A percentile compares a stretch with the other conserved stretches of the same genome.
These are phyloP conservation scores for Hagleromyces aurorensis DNA, from an alignment of 805 yeast genomes.

Conservation along the genomic window DNA sequence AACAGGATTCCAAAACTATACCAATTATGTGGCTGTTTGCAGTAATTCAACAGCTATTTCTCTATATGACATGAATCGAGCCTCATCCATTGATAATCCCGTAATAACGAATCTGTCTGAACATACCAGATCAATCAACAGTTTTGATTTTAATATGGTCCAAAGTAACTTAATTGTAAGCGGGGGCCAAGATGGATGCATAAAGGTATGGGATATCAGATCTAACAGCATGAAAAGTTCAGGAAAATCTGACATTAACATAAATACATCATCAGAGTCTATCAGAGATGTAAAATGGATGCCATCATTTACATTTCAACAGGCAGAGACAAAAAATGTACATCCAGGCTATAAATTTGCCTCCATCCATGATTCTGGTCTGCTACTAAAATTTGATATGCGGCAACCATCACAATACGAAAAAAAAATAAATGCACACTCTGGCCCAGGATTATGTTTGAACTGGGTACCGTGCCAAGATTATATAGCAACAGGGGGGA, in stretches of 20 bases:
- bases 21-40: conserved; percentile 27
- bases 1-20: conserved; percentile 27
- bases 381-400: conserved; percentile 80
- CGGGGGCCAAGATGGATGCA: conserved; percentile 76
- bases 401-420: conserved; percentile 58
- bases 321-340: conserved; percentile 30
- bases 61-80: conserved; percentile 26
- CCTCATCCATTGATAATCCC: conserved; percentile 15
- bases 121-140: conserved; percentile 31
- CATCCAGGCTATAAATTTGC: conserved; percentile 44
- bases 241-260: conserved; percentile 24
- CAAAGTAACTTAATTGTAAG: conserved; percentile 38
- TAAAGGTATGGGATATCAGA: conserved; percentile 63
- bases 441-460: conserved; percentile 81
- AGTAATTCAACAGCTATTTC: conserved; percentile 29
- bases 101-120: conserved; percentile 22
- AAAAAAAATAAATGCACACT: conserved; percentile 74
- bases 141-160: conserved; percentile 31
- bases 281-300: conserved; percentile 48
- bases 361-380: conserved; percentile 83
- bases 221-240: conserved; percentile 36
- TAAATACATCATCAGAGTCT: conserved; percentile 60
- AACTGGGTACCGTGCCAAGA: conserved; percentile 85
- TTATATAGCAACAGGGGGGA: conserved; percentile 82
- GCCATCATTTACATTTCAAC: conserved; percentile 30